Percentiles rank a stretch among this genome's conserved stretches.
These are phyloP conservation scores for Prinsepia uniflora DNA, from an alignment of 306 rosid genomes.

Conservation along the genomic window DNA sequence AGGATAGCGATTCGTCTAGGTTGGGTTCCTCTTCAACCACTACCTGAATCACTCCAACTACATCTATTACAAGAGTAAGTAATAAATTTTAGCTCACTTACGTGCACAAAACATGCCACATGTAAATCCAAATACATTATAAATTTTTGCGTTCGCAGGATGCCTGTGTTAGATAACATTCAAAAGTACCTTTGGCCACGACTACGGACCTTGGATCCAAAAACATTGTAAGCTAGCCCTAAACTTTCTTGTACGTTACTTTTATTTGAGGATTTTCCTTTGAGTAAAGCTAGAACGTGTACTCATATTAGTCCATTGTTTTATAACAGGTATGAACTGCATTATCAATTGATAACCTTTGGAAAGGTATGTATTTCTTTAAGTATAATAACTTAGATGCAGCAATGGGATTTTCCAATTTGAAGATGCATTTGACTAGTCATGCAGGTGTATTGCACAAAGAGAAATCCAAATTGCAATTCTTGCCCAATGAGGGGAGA, in stretches of 20 bases:
- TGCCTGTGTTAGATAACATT: conserved; percentile 44
- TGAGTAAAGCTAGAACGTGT: neutral
- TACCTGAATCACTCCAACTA: conserved; percentile 51
- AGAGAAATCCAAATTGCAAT: conserved; percentile 56
- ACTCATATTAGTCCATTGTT: neutral
- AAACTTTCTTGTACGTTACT: neutral
- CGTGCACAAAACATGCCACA: neutral
- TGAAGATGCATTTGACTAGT: neutral
- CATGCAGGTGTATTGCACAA: conserved; percentile 64
- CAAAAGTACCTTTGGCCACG: conserved; percentile 83
- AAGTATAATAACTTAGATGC: neutral
- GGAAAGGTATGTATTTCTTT: conserved; percentile 54
- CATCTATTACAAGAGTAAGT: conserved; percentile 59
- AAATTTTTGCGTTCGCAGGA: conserved; percentile 33
- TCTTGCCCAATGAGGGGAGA: conserved; percentile 60
- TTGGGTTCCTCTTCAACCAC: conserved; percentile 78
- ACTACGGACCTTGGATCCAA: conserved; percentile 36
- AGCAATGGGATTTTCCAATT: conserved; percentile 1
- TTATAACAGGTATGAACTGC: conserved; percentile 58
- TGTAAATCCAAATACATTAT: neutral
- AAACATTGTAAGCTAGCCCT: conserved; percentile 37
- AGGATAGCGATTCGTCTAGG: conserved; percentile 71
- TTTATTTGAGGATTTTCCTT: neutral
- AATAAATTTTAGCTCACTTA: neutral
- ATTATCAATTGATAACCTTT: conserved; percentile 74